Base-by-base conservation (phyloP, 352 stramenopile species). In the Globisporangium polare region DNA sequence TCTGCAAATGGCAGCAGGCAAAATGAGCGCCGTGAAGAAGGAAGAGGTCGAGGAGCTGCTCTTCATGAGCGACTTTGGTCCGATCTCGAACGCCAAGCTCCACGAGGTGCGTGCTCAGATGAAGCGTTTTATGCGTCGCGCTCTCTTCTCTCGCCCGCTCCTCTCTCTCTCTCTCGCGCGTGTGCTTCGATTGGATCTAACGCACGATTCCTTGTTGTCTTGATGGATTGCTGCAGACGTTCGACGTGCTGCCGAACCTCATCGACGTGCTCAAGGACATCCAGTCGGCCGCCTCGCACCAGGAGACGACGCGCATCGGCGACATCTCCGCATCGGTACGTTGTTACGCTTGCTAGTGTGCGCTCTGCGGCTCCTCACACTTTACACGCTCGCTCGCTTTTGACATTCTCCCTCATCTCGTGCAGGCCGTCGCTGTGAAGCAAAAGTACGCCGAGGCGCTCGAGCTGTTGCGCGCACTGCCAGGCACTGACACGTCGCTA, bases 221-320 rank as follows among this genome's bases (percentile, higher is more conserved):
- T n/a, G n/a, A n/a, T n/a, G n/a, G n/a, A n/a, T n/a, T n/a, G n/a
- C n/a, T 45, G 6, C 24, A 94, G 83, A 81, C 78, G 20, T 94
- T 92, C 53, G 86, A 94, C 56, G 72, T 91, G 46, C 68, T 94
- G 70, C 86, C 86, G 7, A 86, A 80, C 60, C 73, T 94, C 33
- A 94, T 94, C 58, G 86, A 94, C 45, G 82, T 91, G 62, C 76
- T 94, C 33, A 94, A 91, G 62, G 86, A 94, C 66, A 82, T 94
- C 54, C 62, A 92, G 26, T 82, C 83, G 22, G 82, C 83, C n/a
- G 80, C 69, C 17, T 87, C 83, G 18, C 80, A 68, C 35, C 83
- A 94, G 60, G 86, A 92, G 50, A 88, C 80, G 17, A 92, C 84
- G 50, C 71, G 86, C 24, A 74, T 94, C 22, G 86, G 86, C 61